These are phyloP conservation scores for Vaucheria bursata DNA, from an alignment of 352 stramenopile species.

Conservation along the genomic window DNA sequence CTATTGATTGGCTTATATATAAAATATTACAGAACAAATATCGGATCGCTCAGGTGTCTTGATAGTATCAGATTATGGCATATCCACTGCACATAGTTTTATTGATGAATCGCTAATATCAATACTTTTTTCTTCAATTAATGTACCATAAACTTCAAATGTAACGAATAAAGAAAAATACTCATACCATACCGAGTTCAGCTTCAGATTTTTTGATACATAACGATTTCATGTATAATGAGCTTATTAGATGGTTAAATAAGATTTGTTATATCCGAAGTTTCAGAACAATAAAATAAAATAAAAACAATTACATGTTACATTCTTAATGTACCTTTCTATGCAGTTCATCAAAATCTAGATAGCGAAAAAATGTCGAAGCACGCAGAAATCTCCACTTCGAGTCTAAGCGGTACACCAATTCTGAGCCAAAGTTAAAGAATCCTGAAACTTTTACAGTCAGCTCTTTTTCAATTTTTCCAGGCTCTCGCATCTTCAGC, in stretches of 20 bases:
- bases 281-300: too few species aligned
- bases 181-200: not conserved
- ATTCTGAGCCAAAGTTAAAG: constrained; percentile 39
- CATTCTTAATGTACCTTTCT: constrained; percentile 4
- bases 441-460: constrained; percentile 26
- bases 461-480: constrained; percentile 14
- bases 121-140: too few species aligned
- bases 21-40: too few species aligned
- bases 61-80: too few species aligned
- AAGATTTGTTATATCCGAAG: too few species aligned
- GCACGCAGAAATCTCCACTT: constrained; percentile 41
- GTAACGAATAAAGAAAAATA: not conserved
- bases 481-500: constrained; percentile 14
- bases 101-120: too few species aligned
- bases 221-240: not conserved
- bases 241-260: too few species aligned
- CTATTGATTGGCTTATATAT: too few species aligned
- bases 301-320: too few species aligned
- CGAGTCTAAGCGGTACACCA: constrained; percentile 32
- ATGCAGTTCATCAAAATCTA: constrained; percentile 38
- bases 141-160: too few species aligned
- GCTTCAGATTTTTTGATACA: not conserved
- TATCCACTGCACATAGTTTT: too few species aligned
- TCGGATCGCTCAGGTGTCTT: too few species aligned
- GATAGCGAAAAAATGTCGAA: constrained; percentile 29